Conservation (phyloP, 495 filamentous ascomycete genomes). For the Lepidopterella palustris region DNA sequence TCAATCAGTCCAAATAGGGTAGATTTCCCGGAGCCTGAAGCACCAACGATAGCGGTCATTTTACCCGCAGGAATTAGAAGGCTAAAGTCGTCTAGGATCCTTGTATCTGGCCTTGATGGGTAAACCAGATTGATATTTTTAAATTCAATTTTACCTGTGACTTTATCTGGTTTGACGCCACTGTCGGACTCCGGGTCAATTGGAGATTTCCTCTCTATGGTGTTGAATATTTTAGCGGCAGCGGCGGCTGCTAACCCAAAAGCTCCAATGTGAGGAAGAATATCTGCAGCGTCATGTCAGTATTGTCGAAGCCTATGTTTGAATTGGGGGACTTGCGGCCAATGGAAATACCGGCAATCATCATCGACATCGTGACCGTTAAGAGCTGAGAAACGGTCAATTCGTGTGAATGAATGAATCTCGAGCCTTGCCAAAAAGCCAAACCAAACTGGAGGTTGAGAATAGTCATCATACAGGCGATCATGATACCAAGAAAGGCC, state of each 20-base stretch:
- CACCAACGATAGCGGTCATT: constrained; percentile 78
- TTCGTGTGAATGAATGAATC: constrained; percentile 64
- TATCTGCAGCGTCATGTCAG: no score
- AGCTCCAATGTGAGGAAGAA: constrained; percentile 77
- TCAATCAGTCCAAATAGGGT: constrained; percentile 90
- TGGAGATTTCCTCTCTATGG: constrained; percentile 85
- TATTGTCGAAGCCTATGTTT: no score
- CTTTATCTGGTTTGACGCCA: constrained; percentile 61
- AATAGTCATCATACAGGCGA: constrained; percentile 73
- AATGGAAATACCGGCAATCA: constrained; percentile 87
- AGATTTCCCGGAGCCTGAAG: constrained; percentile 84
- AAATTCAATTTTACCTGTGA: constrained; percentile 77
- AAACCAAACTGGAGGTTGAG: constrained; percentile 80
- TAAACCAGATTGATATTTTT: constrained; percentile 85
- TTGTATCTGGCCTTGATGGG: constrained; percentile 82
- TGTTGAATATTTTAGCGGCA: constrained; percentile 81
- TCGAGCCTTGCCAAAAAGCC: constrained; percentile 91
- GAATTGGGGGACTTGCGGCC: no score
- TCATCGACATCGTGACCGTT: constrained; percentile 79
- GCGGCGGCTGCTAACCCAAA: constrained; percentile 78
- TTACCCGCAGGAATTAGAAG: constrained; percentile 78
- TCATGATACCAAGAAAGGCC: constrained; percentile 61
- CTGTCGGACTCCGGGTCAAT: constrained; percentile 68
- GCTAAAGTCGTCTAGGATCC: constrained; percentile 75
- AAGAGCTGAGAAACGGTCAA: constrained; percentile 51